Evolutionary conservation across 2,329 filamentous ascomycete genomes (phyloP), one percentile per base, ranked within the genome.

Genomic region (Fusarium palustre): DNA sequence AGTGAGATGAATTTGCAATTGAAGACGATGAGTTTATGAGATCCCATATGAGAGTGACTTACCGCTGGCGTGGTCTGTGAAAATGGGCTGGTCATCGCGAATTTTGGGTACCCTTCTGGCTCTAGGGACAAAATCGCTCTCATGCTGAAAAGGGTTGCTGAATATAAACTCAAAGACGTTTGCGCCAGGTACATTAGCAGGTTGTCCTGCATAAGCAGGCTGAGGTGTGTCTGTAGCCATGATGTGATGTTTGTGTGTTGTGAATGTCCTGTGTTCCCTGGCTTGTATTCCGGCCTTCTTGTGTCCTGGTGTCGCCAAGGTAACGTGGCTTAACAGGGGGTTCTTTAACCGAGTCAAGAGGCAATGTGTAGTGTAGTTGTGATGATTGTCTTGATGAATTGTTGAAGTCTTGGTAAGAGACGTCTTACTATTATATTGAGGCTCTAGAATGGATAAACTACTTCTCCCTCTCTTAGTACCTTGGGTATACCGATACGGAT

Each of bases 61-160:
- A 82, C 81, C 78, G 30, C 76, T 76, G 54, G 78, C 77, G 57
- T 82, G 76, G 64, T 83, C 81, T 24, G 82, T 74, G 59, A 81
- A 81, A 55, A 82, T 78, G 22, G 78, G 76, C 41, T 76, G 68
- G 28, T 74, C 71, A 0, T 75, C 74, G 24, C 76, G 74, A 41
- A 81, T 76, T n/a, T 55, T 73, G 5, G 77, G 71, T 7, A 83
- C 66, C 5, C 64, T 62, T 30, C 79, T 78, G 5, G 69, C 64
- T 1, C 71, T 49, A 13, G 79, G 75, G 1, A 74, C 69, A 54
- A 74, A 77, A 6, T 74, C 72, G 47, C 66, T 78, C 53, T 78
- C 69, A 3, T 64, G 52, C 28, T 74, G 62, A 36, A 82, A 82
- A 1, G 81, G 80, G 46, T 79, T 76, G 59, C 77, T 76, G 56